Base-by-base conservation (phyloP, 1,284 basidiomycete genomes). In the Megacollybia platyphylla region DNA sequence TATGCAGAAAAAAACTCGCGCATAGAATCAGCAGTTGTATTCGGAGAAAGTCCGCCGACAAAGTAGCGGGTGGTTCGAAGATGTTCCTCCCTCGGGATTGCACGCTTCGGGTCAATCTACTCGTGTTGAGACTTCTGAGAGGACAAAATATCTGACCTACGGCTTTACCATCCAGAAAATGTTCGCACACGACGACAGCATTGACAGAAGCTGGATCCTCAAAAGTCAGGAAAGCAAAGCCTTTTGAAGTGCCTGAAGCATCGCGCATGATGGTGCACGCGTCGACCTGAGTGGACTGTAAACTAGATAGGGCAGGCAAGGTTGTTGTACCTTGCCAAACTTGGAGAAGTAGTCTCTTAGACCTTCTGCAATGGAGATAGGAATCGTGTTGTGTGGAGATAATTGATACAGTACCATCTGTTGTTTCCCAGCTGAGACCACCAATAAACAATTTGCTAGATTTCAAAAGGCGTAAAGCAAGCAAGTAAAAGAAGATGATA, bases 401-500 rank as follows among this genome's bases (percentile, higher is more conserved):
- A 54, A 48, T 59, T 40, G 52, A 44, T 51, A 55, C 59, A 54
- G 62, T 76, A 80, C 91, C 91, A 73, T 97, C 93, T 67, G 87
- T 91, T 51, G 91, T 96, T 62, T 96, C 91, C 91, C 92, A 96
- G 67, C 94, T 93, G 46, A 96, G 70, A 50, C 92, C 91, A 51
- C 91, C 91, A 55, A 96, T 87, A 70, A 97, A 97, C 83, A 97
- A 90, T 77, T 97, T 97, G 67, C 93, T 96, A 79, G 52, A 54
- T 54, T 53, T 48, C 54, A 54, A 45, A 54, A 48, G 44, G 52
- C 49, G 55, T 56, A 50, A 50, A 51, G 53, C 39, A 51, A 47
- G 45, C 45, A 41, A 17, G 36, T 11, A 38, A 40, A 26, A 26
- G 11, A 36, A 46, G 11, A 18, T 40, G 35, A 51, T 58, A 51